A percentile compares a stretch with the other conserved stretches of the same genome.
phyloP scores from a whole-genome alignment of 805 yeast genomes.

The Brettanomyces custersianus region DNA sequence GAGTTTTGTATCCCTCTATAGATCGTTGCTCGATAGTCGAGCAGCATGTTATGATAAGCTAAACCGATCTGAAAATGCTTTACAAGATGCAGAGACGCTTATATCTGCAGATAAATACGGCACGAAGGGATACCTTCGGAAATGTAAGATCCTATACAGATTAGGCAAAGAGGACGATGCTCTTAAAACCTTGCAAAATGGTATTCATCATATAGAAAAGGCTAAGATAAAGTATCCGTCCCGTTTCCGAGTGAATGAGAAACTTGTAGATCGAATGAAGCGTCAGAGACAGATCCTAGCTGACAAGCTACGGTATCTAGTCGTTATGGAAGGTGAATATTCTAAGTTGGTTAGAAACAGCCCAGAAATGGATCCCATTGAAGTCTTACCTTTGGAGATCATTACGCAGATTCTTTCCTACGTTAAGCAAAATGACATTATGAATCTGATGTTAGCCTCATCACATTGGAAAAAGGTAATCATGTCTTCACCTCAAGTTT shows the following conservation, averaged over 20 bases:
- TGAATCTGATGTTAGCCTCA: neutral
- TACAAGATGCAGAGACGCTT: slow-evolving; percentile 29
- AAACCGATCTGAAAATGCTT: slow-evolving; percentile 23
- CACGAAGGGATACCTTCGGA: slow-evolving; percentile 41
- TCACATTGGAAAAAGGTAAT: slow-evolving; percentile 1
- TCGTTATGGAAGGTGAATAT: neutral
- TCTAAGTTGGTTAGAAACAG: neutral
- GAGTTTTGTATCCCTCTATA: slow-evolving; percentile 8
- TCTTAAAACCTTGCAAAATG: slow-evolving; percentile 27
- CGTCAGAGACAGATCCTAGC: slow-evolving; percentile 5
- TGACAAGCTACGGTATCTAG: slow-evolving; percentile 3
- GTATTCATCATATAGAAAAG: slow-evolving; percentile 27
- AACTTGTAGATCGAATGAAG: slow-evolving; percentile 23
- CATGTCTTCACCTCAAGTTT: neutral
- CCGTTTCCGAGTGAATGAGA: slow-evolving; percentile 24
- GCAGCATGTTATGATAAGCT: slow-evolving; percentile 42
- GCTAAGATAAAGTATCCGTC: slow-evolving; percentile 20
- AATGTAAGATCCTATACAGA: slow-evolving; percentile 27
- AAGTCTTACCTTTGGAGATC: slow-evolving; percentile 18
- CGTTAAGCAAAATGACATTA: neutral
- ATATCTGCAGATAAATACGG: slow-evolving; percentile 32
- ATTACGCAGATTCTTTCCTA: neutral
- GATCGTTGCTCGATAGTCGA: slow-evolving; percentile 30
- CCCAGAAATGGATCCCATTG: slow-evolving; percentile 13
- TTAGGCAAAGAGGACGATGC: slow-evolving; percentile 27